These are phyloP conservation scores for Fusarium proliferatum DNA, from an alignment of 2,329 filamentous ascomycete species.

Conservation along the genomic window DNA sequence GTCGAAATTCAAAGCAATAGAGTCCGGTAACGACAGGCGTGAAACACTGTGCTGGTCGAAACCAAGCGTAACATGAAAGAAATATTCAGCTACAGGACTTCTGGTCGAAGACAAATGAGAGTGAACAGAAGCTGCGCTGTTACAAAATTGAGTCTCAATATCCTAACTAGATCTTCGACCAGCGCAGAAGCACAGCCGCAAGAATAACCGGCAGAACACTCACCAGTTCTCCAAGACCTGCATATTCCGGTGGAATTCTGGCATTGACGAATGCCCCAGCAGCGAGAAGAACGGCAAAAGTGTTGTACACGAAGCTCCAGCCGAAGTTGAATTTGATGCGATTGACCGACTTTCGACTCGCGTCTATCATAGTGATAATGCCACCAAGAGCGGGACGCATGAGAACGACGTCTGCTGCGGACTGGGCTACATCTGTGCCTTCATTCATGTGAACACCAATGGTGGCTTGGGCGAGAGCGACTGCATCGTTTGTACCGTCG, in stretches of 20 bases:
- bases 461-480: conserved; percentile 75
- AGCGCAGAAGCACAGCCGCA: conserved; percentile 42
- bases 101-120: conserved; percentile 3
- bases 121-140: conserved; percentile 2
- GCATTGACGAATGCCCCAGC: conserved; percentile 70
- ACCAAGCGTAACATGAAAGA: neutral
- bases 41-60: conserved; percentile 10
- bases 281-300: conserved; percentile 74
- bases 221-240: conserved; percentile 77
- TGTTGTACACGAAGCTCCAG: conserved; percentile 78
- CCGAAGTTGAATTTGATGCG: conserved; percentile 75
- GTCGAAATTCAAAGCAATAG: neutral
- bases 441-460: conserved; percentile 76
- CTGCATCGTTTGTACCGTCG: conserved; percentile 83
- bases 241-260: conserved; percentile 68
- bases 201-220: conserved; percentile 77
- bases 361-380: conserved; percentile 67
- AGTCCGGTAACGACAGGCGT: conserved; percentile 24
- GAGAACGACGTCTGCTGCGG: conserved; percentile 76
- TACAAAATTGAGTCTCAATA: neutral
- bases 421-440: conserved; percentile 72
- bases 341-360: conserved; percentile 57
- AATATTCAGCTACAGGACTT: neutral
- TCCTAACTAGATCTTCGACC: conserved; percentile 37
- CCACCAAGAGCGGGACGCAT: conserved; percentile 66